Conservation (phyloP, 768 basidiomycete genomes). For the Podaxis mareebaensis region DNA sequence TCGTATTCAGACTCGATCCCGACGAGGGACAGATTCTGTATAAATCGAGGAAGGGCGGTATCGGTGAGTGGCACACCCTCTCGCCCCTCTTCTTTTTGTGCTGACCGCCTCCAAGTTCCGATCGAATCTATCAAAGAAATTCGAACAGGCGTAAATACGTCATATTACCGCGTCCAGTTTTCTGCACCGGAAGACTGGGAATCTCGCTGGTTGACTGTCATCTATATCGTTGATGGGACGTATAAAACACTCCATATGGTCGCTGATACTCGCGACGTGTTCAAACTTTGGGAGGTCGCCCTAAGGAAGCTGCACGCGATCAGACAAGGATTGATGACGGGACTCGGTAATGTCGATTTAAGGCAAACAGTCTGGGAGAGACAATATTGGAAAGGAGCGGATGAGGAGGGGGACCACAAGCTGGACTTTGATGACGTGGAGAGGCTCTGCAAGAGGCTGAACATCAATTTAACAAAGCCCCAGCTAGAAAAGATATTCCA, state of each 20-base stretch:
- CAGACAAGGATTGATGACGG: conserved; percentile 70
- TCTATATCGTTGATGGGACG: conserved; percentile 73
- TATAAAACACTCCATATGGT: conserved; percentile 90
- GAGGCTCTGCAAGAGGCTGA: conserved; percentile 68
- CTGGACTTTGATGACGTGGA: conserved; percentile 74
- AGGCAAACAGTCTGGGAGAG: conserved; percentile 75
- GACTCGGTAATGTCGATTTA: conserved; percentile 61
- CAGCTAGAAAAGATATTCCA: conserved; percentile 61
- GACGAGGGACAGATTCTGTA: conserved; percentile 77
- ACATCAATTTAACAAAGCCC: conserved; percentile 55
- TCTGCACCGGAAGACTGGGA: conserved; percentile 62
- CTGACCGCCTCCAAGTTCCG: conserved; percentile 52
- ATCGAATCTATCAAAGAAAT: conserved; percentile 89
- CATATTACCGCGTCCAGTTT: conserved; percentile 72
- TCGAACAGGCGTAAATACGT: conserved; percentile 68
- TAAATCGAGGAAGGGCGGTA: conserved; percentile 61
- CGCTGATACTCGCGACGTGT: conserved; percentile 54
- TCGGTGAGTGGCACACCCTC: conserved; percentile 44
- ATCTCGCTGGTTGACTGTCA: conserved; percentile 81
- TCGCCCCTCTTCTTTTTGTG: conserved; percentile 4
- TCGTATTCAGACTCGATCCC: conserved; percentile 69
- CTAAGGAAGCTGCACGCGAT: conserved; percentile 64
- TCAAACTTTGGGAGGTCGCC: conserved; percentile 57
- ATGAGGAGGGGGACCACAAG: conserved; percentile 59
- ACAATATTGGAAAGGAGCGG: conserved; percentile 79